phyloP scores from a whole-genome alignment of 1,139 yeast genomes.

The Yamadazyma epiphylla region DNA sequence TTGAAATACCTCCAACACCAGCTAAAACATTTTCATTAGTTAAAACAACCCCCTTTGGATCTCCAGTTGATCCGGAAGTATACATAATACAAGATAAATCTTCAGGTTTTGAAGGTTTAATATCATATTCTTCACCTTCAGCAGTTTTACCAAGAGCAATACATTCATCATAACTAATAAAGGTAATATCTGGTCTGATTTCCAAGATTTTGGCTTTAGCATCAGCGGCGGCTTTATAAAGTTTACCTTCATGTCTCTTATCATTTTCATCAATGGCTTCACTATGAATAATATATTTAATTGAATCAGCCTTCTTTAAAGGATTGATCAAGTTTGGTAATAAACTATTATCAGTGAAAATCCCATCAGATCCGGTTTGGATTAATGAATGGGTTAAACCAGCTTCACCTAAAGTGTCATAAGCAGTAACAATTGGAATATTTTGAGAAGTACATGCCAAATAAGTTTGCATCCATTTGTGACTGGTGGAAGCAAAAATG shows the following conservation, averaged over 20 bases:
- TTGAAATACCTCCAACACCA: conserved; percentile 78
- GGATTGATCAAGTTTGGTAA: conserved; percentile 68
- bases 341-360: conserved; percentile 80
- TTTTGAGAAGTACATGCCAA: conserved; percentile 73
- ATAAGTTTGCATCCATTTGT: conserved; percentile 86
- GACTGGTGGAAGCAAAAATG: conserved; percentile 81
- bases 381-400: conserved; percentile 85
- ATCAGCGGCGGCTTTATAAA: conserved; percentile 51
- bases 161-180: conserved; percentile 65
- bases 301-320: conserved; percentile 55
- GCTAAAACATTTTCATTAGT: conserved; percentile 75
- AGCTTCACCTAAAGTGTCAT: conserved; percentile 90
- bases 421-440: conserved; percentile 91
- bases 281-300: conserved; percentile 69
- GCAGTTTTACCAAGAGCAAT: conserved; percentile 57
- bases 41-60: conserved; percentile 94
- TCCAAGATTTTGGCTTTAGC: conserved; percentile 58
- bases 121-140: conserved; percentile 9
- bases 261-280: conserved; percentile 62
- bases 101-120: conserved; percentile 33
- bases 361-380: conserved; percentile 73
- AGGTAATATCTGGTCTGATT: conserved; percentile 71
- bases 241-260: conserved; percentile 58
- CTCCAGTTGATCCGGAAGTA: conserved; percentile 97
- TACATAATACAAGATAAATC: conserved; percentile 93